Evolutionary conservation across 2,329 filamentous ascomycete species (phyloP).

Genomic region (Beauveria bassiana): DNA sequence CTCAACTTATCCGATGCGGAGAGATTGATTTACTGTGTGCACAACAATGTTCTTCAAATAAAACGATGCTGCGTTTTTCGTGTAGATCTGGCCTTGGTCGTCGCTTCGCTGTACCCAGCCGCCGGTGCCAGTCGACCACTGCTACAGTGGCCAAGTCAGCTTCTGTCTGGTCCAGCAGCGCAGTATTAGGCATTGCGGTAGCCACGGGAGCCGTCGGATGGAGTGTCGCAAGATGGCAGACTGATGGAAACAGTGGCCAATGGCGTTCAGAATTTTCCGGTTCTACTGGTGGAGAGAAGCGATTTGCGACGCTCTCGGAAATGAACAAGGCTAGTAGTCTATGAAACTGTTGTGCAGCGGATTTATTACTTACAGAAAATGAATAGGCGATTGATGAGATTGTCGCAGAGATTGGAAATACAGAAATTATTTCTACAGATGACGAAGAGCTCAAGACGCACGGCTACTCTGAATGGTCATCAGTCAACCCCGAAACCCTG

Average conservation of each 20-base stretch:
- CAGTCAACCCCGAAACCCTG: slow-evolving; percentile 50
- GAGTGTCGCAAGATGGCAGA: slow-evolving; percentile 28
- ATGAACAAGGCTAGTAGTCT: slow-evolving; percentile 33
- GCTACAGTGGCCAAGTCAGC: not conserved
- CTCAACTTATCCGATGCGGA: not conserved
- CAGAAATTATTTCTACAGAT: slow-evolving; percentile 55
- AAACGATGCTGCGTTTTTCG: not conserved
- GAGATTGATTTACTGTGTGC: not conserved
- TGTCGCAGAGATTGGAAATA: slow-evolving; percentile 35
- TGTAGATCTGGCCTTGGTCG: not conserved
- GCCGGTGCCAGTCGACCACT: not conserved
- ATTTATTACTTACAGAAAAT: slow-evolving; percentile 6
- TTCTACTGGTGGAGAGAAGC: slow-evolving; percentile 18
- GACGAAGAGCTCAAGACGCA: slow-evolving; percentile 53
- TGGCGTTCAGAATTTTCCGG: not conserved
- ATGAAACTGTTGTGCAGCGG: not conserved
- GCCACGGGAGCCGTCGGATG: slow-evolving; percentile 34
- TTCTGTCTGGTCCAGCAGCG: slow-evolving; percentile 22
- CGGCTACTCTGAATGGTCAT: slow-evolving; percentile 63
- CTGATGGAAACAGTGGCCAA: slow-evolving; percentile 6
- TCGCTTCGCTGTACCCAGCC: not conserved
- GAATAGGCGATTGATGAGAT: slow-evolving; percentile 49
- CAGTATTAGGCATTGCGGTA: slow-evolving; percentile 30
- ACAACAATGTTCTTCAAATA: not conserved
- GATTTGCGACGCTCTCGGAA: slow-evolving; percentile 35